A percentile compares a stretch with the other conserved stretches of the same genome.
Evolutionary conservation across 1,139 yeast species (phyloP).

Genomic region (Komagataea norvegica): DNA sequence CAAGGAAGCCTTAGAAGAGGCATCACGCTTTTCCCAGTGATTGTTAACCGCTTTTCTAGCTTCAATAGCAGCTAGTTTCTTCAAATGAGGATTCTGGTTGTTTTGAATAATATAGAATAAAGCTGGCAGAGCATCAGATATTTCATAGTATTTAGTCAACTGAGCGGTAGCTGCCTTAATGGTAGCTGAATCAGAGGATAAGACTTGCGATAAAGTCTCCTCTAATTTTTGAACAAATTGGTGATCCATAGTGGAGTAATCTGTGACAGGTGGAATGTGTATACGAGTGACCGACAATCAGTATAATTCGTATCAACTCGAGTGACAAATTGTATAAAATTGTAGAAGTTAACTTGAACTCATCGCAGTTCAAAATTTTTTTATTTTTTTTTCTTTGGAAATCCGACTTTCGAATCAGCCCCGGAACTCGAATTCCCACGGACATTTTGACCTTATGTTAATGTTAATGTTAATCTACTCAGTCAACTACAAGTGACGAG

Average conservation of each 20-base stretch:
- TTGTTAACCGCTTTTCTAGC: conserved; percentile 75
- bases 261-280: background rate
- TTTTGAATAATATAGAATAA: conserved; percentile 75
- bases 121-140: conserved; percentile 72
- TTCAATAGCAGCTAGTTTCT: conserved; percentile 92
- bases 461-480: no score
- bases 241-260: conserved; percentile 53
- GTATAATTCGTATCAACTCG: no score
- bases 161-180: conserved; percentile 80
- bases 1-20: conserved; percentile 51
- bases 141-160: conserved; percentile 69
- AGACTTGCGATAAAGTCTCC: conserved; percentile 69
- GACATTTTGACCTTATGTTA: no score
- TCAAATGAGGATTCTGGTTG: conserved; percentile 54
- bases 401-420: no score
- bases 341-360: background rate
- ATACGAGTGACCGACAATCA: background rate
- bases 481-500: no score
- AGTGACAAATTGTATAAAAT: no score
- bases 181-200: conserved; percentile 70
- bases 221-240: conserved; percentile 68
- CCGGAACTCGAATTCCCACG: no score
- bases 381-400: no score
- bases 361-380: background rate
- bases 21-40: conserved; percentile 66